Base-by-base conservation (phyloP, 2,329 filamentous ascomycete genomes). In the Arachnopeziza araneosa region DNA sequence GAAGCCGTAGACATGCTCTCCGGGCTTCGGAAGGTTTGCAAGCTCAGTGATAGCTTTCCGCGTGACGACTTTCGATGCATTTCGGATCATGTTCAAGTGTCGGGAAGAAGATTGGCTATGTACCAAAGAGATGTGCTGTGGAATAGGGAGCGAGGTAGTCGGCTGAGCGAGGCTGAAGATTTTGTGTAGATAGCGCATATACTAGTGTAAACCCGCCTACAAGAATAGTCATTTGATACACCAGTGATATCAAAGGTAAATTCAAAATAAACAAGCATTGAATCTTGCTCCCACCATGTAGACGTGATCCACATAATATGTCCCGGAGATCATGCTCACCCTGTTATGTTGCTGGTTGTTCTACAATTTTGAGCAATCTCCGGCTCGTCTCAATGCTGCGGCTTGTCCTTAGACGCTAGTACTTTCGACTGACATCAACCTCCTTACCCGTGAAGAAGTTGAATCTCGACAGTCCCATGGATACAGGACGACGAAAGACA, bases 1-100 rank as follows among this genome's bases (percentile, higher is more conserved):
- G 77, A 99, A 99, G 70, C 95, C 95, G 74, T 98, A 90, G 50
- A 98, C 83, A 76, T 90, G 88, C 72, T 93, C 88, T 71, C 95
- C 95, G 1, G 89, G 83, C 63, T 85, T 86, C 6, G 93, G 92
- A 67, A 89, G 89, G 69, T 83, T 84, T 57, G 87, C 83, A 65
- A 95, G 80, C 71, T 91, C 88, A 21, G 90, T 91, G 53, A 93
- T 85, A 55, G 90, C 88, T 68, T 79, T 83, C 68, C 78, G 80
- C 55, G 80, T 78, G 56, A 78, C 76, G 52, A 74, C 71, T 67
- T 77, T 79, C 61, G 75, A 74, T 50, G 74, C 75, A 64, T 80
- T 82, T 64, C 80, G 80, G 68, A 83, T 72, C 82, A 84, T 84
- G 32, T 55, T 66, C 24, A 2, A 10, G 24, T 24, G 19, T 52